Conservation (phyloP, 768 basidiomycete genomes). For the Leucosporidium scottii region DNA sequence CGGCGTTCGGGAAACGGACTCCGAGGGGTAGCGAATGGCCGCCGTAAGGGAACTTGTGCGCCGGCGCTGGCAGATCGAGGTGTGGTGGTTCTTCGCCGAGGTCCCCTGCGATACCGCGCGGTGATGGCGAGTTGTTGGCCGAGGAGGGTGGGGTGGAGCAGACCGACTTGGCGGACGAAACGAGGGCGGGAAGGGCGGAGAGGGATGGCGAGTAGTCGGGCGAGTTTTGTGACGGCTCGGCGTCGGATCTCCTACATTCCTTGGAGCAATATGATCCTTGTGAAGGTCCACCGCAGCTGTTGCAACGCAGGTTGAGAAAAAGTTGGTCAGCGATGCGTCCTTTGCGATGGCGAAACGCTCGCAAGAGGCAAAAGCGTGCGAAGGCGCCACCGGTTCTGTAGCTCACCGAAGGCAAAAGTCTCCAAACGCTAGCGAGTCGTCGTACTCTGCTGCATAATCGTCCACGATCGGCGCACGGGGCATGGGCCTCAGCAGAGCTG, state of each 20-base stretch:
- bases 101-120: background rate
- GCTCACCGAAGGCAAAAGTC: too few relatives aligned
- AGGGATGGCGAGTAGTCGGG: constrained; percentile 29
- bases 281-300: too few relatives aligned
- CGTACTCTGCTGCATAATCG: too few relatives aligned
- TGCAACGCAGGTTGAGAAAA: too few relatives aligned
- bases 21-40: constrained; percentile 16
- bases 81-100: constrained; percentile 16
- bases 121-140: constrained; percentile 16
- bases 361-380: too few relatives aligned
- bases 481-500: too few relatives aligned
- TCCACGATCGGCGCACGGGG: too few relatives aligned
- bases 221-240: constrained; percentile 9
- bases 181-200: constrained; percentile 20
- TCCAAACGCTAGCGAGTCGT: too few relatives aligned
- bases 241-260: constrained; percentile 21
- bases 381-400: too few relatives aligned
- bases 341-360: too few relatives aligned
- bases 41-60: constrained; percentile 16
- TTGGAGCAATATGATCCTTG: constrained; percentile 21
- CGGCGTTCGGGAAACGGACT: constrained; percentile 1
- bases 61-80: constrained; percentile 27
- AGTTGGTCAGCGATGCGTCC: too few relatives aligned
- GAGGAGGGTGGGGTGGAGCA: constrained; percentile 29
- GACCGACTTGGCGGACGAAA: constrained; percentile 14